A percentile compares a stretch with the other conserved stretches of the same genome.
phyloP scores from a whole-genome alignment of 441 rosid species.

The Gossypium davidsonii region DNA sequence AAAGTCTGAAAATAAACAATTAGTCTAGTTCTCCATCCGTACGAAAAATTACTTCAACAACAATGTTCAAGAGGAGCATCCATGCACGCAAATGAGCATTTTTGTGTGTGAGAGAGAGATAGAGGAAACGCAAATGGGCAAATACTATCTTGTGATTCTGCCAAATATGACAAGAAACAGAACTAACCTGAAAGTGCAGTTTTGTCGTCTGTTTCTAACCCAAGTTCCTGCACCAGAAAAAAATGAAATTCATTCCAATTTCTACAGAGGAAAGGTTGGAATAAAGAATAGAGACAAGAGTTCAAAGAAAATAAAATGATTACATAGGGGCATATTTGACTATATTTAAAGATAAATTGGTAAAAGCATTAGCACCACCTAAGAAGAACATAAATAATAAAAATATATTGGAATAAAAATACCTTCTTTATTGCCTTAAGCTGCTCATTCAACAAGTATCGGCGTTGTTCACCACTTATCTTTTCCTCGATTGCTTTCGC shows the following conservation, averaged over 20 bases:
- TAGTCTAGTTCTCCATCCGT: neutral
- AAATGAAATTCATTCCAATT: slow-evolving; percentile 19
- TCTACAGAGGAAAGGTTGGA: neutral
- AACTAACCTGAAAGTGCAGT: slow-evolving; percentile 72
- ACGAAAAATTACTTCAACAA: neutral
- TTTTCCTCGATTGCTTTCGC: slow-evolving; percentile 99
- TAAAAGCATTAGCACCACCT: neutral
- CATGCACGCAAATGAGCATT: neutral
- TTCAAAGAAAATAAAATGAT: neutral
- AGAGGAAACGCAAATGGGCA: neutral
- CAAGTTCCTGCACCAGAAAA: slow-evolving; percentile 58
- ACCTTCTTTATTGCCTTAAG: slow-evolving; percentile 99
- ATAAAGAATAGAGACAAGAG: neutral
- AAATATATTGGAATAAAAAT: slow-evolving; percentile 9
- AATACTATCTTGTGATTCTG: neutral
- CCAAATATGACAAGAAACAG: slow-evolving; percentile 15
- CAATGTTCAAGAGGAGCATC: neutral
- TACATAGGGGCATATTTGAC: neutral
- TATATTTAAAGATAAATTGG: slow-evolving; percentile 1
- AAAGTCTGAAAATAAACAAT: neutral
- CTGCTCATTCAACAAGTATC: slow-evolving; percentile 94
- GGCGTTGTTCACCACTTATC: slow-evolving; percentile 97
- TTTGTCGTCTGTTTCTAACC: slow-evolving; percentile 81
- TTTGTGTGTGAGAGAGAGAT: neutral
- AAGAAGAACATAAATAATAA: slow-evolving; percentile 8